Conservation (phyloP, 2,329 filamentous ascomycete genomes). For the Rhexocercosporidium sp. region DNA sequence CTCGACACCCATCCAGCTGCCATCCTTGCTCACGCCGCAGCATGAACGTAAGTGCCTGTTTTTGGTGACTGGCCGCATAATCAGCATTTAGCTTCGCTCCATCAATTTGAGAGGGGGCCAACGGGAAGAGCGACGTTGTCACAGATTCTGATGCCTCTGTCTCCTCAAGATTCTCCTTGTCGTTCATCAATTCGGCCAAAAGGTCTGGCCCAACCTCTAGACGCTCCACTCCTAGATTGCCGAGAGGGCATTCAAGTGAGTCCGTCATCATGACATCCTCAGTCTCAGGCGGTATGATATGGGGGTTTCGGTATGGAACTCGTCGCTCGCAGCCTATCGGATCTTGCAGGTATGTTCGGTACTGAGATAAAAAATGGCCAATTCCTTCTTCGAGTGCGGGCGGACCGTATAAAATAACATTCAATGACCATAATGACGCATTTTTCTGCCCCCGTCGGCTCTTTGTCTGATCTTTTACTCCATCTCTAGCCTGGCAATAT, state of each 20-base stretch:
- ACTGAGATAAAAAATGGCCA: not conserved
- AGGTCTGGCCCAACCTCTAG: not conserved
- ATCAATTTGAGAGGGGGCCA: not conserved
- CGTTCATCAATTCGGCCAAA: not conserved
- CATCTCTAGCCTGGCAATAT: not conserved
- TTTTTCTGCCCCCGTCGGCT: not conserved
- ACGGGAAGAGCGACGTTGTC: slow-evolving; percentile 22
- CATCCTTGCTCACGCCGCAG: slow-evolving; percentile 27
- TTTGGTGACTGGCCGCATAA: slow-evolving; percentile 27
- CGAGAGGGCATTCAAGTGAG: not conserved
- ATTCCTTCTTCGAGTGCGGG: not conserved
- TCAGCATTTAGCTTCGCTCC: not conserved
- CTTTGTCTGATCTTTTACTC: not conserved
- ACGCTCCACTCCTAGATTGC: not conserved
- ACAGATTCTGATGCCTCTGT: slow-evolving; percentile 21
- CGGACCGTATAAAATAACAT: not conserved
- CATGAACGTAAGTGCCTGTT: slow-evolving; percentile 34
- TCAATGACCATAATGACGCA: not conserved
- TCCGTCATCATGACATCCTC: not conserved
- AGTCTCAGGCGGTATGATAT: not conserved
- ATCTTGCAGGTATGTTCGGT: not conserved
- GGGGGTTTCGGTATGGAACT: not conserved
- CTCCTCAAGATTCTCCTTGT: not conserved
- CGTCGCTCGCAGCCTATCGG: not conserved
- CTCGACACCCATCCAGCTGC: slow-evolving; percentile 14